Evolutionary conservation across 164 flowering plant genomes (phyloP).

Genomic region (Aristolochia californica): DNA sequence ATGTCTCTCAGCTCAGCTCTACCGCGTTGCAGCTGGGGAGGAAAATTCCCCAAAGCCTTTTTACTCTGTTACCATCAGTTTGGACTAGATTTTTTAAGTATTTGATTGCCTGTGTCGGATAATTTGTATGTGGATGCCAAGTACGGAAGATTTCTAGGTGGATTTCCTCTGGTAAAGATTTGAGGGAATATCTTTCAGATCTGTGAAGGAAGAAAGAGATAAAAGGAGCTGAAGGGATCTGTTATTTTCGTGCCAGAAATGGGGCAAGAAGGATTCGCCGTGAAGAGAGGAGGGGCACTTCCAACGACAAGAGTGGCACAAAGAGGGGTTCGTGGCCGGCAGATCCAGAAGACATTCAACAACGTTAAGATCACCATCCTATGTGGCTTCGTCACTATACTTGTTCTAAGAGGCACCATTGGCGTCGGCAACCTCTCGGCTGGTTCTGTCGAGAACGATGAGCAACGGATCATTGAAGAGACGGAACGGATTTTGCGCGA

Average conservation of each 20-base stretch:
- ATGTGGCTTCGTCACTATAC: constrained; percentile 80
- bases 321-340: constrained; percentile 36
- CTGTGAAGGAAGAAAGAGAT: too few relatives aligned
- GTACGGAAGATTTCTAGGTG: too few relatives aligned
- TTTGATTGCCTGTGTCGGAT: too few relatives aligned
- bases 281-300: constrained; percentile 29
- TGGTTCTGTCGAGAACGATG: constrained; percentile 29
- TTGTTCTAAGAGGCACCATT: constrained; percentile 84
- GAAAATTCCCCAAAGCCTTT: too few relatives aligned
- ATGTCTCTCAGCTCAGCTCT: too few relatives aligned
- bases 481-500: constrained; percentile 57
- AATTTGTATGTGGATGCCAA: too few relatives aligned
- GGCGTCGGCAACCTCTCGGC: constrained; percentile 50
- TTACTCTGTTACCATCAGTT: too few relatives aligned
- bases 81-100: too few relatives aligned
- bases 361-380: constrained; percentile 82
- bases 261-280: constrained; percentile 41
- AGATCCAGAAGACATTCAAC: constrained; percentile 75
- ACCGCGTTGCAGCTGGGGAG: too few relatives aligned
- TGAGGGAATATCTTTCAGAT: too few relatives aligned
- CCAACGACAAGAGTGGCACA: constrained; percentile 14
- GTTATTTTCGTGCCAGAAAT: constrained; percentile 8
- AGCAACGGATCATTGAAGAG: constrained; percentile 41
- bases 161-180: too few relatives aligned
- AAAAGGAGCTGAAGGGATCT: too few relatives aligned